Percentiles rank a stretch among this genome's conserved stretches.
phyloP scores from a whole-genome alignment of 306 rosid genomes.

The Begonia masoniana region DNA sequence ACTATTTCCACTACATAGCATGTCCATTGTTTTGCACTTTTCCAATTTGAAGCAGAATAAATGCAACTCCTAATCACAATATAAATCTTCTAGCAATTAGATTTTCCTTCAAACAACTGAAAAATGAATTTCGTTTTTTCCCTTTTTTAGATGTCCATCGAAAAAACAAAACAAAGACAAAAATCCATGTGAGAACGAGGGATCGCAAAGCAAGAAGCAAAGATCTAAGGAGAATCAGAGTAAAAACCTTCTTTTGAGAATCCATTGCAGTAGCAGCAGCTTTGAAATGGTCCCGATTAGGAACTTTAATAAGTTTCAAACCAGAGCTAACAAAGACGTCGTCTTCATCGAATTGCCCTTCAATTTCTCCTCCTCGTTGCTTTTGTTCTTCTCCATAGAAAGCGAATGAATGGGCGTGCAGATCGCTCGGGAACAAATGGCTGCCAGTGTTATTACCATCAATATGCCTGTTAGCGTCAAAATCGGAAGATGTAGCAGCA shows the following conservation, averaged over 20 bases:
- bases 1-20: too few species aligned
- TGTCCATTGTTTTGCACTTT: too few species aligned
- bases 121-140: too few species aligned
- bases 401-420: slow-evolving; percentile 16
- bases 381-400: neutral
- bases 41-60: too few species aligned
- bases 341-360: slow-evolving; percentile 4
- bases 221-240: neutral
- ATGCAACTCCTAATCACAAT: too few species aligned
- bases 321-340: slow-evolving; percentile 18
- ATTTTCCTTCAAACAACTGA: too few species aligned
- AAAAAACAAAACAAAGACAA: neutral
- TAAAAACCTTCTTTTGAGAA: slow-evolving; percentile 24
- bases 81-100: too few species aligned
- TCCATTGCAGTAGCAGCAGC: slow-evolving; percentile 20
- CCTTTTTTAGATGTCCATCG: too few species aligned
- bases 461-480: neutral
- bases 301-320: slow-evolving; percentile 23
- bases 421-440: slow-evolving; percentile 9
- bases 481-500: slow-evolving; percentile 6
- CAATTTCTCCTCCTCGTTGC: slow-evolving; percentile 7
- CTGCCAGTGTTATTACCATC: slow-evolving; percentile 2
- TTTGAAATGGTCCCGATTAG: slow-evolving; percentile 8
- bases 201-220: neutral
- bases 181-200: slow-evolving; percentile 6